phyloP scores from a whole-genome alignment of 345 rosid genomes.

The Theobroma cacao region DNA sequence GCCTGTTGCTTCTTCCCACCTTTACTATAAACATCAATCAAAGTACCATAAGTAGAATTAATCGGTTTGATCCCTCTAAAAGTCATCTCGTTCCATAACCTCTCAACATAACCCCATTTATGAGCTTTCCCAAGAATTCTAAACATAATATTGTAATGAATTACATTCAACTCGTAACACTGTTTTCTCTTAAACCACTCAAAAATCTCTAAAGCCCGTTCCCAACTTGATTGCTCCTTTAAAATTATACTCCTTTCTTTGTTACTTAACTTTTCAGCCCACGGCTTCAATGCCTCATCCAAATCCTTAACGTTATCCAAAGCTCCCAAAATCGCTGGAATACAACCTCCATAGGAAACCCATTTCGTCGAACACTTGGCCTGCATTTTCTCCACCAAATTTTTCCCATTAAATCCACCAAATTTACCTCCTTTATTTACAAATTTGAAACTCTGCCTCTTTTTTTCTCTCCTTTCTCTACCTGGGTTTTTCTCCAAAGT shows the following conservation, averaged over 20 bases:
- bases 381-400: slow-evolving; percentile 33
- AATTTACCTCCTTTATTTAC: slow-evolving; percentile 16
- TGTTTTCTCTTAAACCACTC: slow-evolving; percentile 76
- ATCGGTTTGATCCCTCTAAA: slow-evolving; percentile 46
- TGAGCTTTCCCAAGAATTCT: slow-evolving; percentile 67
- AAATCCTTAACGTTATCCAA: slow-evolving; percentile 54
- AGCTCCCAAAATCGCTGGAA: slow-evolving; percentile 69
- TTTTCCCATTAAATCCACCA: not conserved
- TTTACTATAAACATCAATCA: slow-evolving; percentile 84
- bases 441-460: slow-evolving; percentile 11
- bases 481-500: slow-evolving; percentile 34
- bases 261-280: slow-evolving; percentile 69
- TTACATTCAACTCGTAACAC: slow-evolving; percentile 74
- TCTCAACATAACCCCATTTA: slow-evolving; percentile 58
- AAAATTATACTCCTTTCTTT: slow-evolving; percentile 84
- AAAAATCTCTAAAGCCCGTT: slow-evolving; percentile 83
- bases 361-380: slow-evolving; percentile 83
- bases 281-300: slow-evolving; percentile 72
- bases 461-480: slow-evolving; percentile 16
- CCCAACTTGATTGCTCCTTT: slow-evolving; percentile 83
- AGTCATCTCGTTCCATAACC: slow-evolving; percentile 70
- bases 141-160: slow-evolving; percentile 82
- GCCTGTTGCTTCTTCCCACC: slow-evolving; percentile 66
- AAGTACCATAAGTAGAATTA: slow-evolving; percentile 83
- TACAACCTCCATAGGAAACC: slow-evolving; percentile 58